Conservation (phyloP, 2,329 filamentous ascomycete species). For the Shiraia sp. region DNA sequence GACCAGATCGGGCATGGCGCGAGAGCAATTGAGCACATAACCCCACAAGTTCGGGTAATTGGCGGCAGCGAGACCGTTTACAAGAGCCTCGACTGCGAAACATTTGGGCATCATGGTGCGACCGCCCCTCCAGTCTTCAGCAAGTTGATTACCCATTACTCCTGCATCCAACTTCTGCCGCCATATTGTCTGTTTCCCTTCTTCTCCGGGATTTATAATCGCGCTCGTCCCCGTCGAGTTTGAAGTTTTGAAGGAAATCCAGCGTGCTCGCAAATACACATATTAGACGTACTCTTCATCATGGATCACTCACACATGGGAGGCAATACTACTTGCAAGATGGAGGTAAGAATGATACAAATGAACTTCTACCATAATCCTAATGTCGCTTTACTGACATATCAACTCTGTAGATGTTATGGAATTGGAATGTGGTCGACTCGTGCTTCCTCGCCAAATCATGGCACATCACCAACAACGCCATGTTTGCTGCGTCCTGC, state of each 20-base stretch:
- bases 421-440: conserved; percentile 77
- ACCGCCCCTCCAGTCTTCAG: not conserved
- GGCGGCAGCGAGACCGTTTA: conserved; percentile 3
- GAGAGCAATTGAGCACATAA: conserved; percentile 38
- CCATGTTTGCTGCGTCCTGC: conserved; percentile 79
- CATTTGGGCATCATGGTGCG: not conserved
- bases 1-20: conserved; percentile 19
- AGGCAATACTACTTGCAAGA: conserved; percentile 41
- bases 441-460: conserved; percentile 69
- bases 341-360: conserved; percentile 47
- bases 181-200: too few relatives aligned
- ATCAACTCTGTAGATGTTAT: conserved; percentile 70
- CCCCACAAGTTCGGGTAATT: conserved; percentile 26
- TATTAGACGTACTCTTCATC: conserved; percentile 6
- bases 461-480: conserved; percentile 71
- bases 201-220: not conserved
- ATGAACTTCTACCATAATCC: not conserved
- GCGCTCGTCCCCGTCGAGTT: not conserved
- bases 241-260: not conserved
- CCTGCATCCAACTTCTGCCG: too few relatives aligned
- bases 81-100: not conserved
- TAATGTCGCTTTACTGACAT: not conserved
- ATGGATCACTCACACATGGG: conserved; percentile 19
- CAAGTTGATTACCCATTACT: not conserved
- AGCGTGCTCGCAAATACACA: conserved; percentile 3